Evolutionary conservation across 345 rosid species (phyloP).

Genomic region (Punica granatum): DNA sequence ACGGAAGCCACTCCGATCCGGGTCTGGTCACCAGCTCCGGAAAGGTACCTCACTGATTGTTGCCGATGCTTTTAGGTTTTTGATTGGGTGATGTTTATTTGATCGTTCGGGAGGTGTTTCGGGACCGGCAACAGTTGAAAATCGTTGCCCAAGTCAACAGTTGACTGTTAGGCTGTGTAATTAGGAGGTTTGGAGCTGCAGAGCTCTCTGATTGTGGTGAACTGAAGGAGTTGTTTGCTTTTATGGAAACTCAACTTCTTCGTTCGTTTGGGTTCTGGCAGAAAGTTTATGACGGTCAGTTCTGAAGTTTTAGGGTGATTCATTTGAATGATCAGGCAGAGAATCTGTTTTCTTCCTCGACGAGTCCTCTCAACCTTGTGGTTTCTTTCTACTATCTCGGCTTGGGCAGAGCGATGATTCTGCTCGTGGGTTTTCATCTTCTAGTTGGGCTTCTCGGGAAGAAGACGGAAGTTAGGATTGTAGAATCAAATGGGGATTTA

Average conservation of each 20-base stretch:
- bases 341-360: not conserved
- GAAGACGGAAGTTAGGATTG: not conserved
- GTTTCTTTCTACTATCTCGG: not conserved
- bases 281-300: no score
- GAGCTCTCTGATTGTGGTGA: not conserved
- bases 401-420: not conserved
- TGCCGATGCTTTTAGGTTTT: not conserved
- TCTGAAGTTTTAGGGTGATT: not conserved
- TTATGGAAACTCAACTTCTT: not conserved
- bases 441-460: not conserved
- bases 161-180: not conserved
- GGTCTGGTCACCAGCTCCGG: slow-evolving; percentile 28
- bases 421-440: not conserved
- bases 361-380: no score
- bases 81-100: not conserved
- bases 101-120: not conserved
- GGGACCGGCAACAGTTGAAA: not conserved
- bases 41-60: slow-evolving; percentile 23
- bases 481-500: not conserved
- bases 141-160: not conserved
- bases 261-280: not conserved
- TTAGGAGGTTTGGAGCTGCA: slow-evolving; percentile 1
- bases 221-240: not conserved
- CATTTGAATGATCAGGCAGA: not conserved
- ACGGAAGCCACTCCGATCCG: slow-evolving; percentile 62